A percentile compares a stretch with the other conserved stretches of the same genome.
Conservation (phyloP, 2,329 filamentous ascomycete species). For the Monilinia polystroma region DNA sequence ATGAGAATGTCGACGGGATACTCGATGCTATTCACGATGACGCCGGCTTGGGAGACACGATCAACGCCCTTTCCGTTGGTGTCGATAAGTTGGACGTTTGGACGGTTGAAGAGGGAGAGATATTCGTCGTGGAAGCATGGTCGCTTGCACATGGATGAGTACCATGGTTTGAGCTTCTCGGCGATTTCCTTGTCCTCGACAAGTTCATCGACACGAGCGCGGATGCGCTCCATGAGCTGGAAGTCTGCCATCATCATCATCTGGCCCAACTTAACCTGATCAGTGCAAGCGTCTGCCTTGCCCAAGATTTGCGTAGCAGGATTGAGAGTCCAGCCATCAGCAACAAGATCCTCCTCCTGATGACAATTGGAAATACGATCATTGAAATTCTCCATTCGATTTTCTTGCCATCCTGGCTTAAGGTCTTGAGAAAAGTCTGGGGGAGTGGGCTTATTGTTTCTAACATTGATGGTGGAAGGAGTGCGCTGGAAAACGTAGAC, state of each 20-base stretch:
- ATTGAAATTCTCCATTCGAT: conserved; percentile 24
- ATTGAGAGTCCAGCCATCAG: conserved; percentile 52
- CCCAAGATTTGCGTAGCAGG: conserved; percentile 40
- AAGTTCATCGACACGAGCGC: conserved; percentile 43
- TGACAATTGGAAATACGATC: conserved; percentile 47
- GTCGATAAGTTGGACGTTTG: conserved; percentile 54
- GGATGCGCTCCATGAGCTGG: conserved; percentile 22
- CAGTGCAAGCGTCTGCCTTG: conserved; percentile 1
- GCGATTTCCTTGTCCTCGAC: conserved; percentile 43
- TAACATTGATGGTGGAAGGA: conserved; percentile 59
- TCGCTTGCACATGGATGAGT: conserved; percentile 54
- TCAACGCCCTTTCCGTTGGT: conserved; percentile 47
- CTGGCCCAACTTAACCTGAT: conserved; percentile 10
- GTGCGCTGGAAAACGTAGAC: conserved; percentile 57
- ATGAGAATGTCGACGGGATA: conserved; percentile 55
- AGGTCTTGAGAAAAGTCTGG: conserved; percentile 27
- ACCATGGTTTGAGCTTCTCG: conserved; percentile 53
- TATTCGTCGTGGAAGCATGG: conserved; percentile 57
- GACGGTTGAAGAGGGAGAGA: conserved; percentile 49
- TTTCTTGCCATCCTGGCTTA: conserved; percentile 23
- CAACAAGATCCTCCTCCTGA: conserved; percentile 51
- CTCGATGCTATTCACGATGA: conserved; percentile 46
- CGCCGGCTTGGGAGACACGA: conserved; percentile 42
- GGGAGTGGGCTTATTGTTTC: conserved; percentile 49
- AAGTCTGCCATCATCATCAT: conserved; percentile 23